A percentile compares a stretch with the other conserved stretches of the same genome.
Evolutionary conservation across 2,329 filamentous ascomycete species (phyloP).

Genomic region (Xylaria sp.): DNA sequence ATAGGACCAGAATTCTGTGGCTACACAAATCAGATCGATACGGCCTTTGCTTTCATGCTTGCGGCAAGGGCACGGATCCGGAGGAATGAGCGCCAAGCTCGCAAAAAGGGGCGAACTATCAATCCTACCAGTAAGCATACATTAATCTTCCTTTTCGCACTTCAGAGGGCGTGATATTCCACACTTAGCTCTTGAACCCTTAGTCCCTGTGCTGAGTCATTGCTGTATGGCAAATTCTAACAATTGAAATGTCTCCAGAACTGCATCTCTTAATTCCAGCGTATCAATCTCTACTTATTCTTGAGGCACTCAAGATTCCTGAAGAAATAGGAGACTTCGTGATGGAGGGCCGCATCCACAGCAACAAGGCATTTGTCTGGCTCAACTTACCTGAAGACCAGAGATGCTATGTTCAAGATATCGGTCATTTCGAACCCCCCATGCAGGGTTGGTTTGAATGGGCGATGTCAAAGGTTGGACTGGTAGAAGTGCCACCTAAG

Average conservation of each 20-base stretch:
- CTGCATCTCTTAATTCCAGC: constrained; percentile 55
- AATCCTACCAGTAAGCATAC: constrained; percentile 40
- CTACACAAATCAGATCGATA: constrained; percentile 56
- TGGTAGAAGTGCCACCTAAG: constrained; percentile 41
- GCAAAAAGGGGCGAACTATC: constrained; percentile 40
- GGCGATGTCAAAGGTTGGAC: constrained; percentile 40
- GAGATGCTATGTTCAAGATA: constrained; percentile 47
- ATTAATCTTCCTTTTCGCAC: background rate
- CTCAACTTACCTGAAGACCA: constrained; percentile 53
- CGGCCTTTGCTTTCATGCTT: constrained; percentile 55
- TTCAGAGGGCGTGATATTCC: background rate
- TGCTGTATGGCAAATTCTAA: background rate
- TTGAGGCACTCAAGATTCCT: constrained; percentile 52
- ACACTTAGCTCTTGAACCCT: background rate
- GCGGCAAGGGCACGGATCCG: constrained; percentile 46
- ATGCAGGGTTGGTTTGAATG: constrained; percentile 45
- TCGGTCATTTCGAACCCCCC: constrained; percentile 51
- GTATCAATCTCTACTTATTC: constrained; percentile 54
- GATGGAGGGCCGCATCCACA: constrained; percentile 55
- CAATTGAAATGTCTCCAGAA: constrained; percentile 3
- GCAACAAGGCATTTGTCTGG: constrained; percentile 53
- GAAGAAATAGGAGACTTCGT: constrained; percentile 53
- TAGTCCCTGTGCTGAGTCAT: background rate
- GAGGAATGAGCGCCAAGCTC: constrained; percentile 42
- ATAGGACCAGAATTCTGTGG: constrained; percentile 53